Percentiles rank a stretch among this genome's conserved stretches.
Conservation (phyloP, 2,329 filamentous ascomycete species). For the Trematosphaeria pertusa region DNA sequence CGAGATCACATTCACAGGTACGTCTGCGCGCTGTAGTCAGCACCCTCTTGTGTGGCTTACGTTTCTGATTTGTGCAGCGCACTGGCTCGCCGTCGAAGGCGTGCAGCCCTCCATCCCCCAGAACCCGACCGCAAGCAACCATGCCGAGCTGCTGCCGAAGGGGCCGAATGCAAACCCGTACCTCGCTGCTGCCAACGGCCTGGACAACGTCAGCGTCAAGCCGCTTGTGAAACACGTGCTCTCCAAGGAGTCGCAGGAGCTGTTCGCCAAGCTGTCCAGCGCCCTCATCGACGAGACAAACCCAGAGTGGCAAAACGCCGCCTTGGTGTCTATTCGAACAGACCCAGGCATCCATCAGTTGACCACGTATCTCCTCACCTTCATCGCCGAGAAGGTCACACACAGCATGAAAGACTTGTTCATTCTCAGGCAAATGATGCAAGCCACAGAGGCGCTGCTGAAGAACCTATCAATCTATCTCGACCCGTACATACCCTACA, state of each 20-base stretch:
- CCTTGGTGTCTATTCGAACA: slow-evolving; percentile 81
- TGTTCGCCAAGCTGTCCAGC: slow-evolving; percentile 93
- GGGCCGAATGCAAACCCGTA: slow-evolving; percentile 87
- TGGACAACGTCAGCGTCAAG: slow-evolving; percentile 83
- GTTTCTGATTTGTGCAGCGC: slow-evolving; percentile 62
- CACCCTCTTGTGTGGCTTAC: neutral
- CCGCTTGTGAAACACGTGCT: slow-evolving; percentile 95
- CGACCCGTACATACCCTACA: slow-evolving; percentile 70
- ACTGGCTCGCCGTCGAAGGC: slow-evolving; percentile 97
- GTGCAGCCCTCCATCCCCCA: slow-evolving; percentile 96
- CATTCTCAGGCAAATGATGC: slow-evolving; percentile 89
- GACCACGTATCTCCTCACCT: slow-evolving; percentile 94
- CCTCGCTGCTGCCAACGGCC: slow-evolving; percentile 80
- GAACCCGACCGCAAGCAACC: slow-evolving; percentile 88
- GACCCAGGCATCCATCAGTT: slow-evolving; percentile 95
- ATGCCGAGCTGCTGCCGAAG: slow-evolving; percentile 87
- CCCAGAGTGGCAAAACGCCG: slow-evolving; percentile 85
- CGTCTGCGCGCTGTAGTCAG: slow-evolving; percentile 23
- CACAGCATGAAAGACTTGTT: slow-evolving; percentile 92
- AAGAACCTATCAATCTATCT: slow-evolving; percentile 82
- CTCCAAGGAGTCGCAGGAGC: slow-evolving; percentile 93
- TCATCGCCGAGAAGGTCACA: slow-evolving; percentile 94
- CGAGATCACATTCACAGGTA: slow-evolving; percentile 90
- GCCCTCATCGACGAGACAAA: slow-evolving; percentile 88
- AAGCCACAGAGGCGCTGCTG: slow-evolving; percentile 82